phyloP scores from a whole-genome alignment of 1,139 yeast species.

The Geotrichum aggregatum region DNA sequence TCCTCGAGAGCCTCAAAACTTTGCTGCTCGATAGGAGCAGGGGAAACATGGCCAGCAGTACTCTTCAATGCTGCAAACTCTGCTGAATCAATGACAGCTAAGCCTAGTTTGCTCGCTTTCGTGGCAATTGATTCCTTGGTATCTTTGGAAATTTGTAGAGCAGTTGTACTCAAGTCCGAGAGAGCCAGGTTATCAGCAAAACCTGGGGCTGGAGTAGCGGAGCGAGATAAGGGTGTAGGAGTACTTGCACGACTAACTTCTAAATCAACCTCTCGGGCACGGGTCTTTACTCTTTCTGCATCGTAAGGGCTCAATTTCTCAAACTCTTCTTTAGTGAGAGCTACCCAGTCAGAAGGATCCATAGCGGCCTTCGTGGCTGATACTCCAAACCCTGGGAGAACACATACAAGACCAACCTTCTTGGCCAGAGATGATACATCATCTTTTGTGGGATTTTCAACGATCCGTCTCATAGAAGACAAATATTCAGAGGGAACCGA shows the following conservation, averaged over 20 bases:
- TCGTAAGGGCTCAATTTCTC: slow-evolving; percentile 23
- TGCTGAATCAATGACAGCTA: slow-evolving; percentile 29
- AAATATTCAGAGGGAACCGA: slow-evolving; percentile 38
- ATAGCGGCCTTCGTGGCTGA: slow-evolving; percentile 7
- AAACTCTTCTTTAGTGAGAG: slow-evolving; percentile 43
- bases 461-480: slow-evolving; percentile 35
- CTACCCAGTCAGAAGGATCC: slow-evolving; percentile 39
- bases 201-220: slow-evolving; percentile 2
- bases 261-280: slow-evolving; percentile 14
- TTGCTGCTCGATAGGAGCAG: slow-evolving; percentile 1
- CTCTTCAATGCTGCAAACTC: slow-evolving; percentile 35
- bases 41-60: not conserved
- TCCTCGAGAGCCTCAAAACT: not conserved
- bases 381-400: slow-evolving; percentile 12
- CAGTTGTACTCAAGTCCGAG: not conserved
- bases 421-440: slow-evolving; percentile 35
- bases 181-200: too few relatives aligned
- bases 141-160: not conserved
- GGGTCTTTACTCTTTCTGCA: slow-evolving; percentile 17
- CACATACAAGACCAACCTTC: slow-evolving; percentile 29
- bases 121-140: slow-evolving; percentile 15
- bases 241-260: slow-evolving; percentile 8
- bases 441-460: slow-evolving; percentile 35
- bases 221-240: slow-evolving; percentile 14
- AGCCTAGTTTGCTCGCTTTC: slow-evolving; percentile 35